Evolutionary conservation across 2,329 filamentous ascomycete species (phyloP), one percentile per base, ranked within the genome.

Genomic region (Nectriaceae sp.): DNA sequence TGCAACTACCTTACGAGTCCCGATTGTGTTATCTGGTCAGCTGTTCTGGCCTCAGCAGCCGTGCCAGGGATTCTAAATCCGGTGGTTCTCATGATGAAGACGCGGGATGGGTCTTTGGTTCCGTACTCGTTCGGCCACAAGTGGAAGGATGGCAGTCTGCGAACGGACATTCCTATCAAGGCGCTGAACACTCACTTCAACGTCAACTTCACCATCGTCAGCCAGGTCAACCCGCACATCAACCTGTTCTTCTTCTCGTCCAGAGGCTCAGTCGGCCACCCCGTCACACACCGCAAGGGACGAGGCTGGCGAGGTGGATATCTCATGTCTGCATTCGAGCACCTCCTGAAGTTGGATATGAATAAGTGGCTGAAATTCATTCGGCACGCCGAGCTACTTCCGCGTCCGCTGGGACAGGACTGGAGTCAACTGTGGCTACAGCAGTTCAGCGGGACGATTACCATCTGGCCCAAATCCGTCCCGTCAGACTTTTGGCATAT

Each of bases 231-330:
- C 68, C 94, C 94, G 2, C 94, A 99, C 68, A 93, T 99, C 70
- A 97, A 96, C 63, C 84, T 97, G 21, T 99, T 99, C 78, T 97
- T 99, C 80, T 99, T 97, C 76, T 94, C 89, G 22, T 96, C 92
- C 1, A 83, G 94, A 24, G 94, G 94, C 11, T 88, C 89, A 0
- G 93, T 97, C 10, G 94, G 94, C 4, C 86, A 90, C 44, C 94
- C 94, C 10, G 94, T 97, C 16, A 97, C 92, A 0, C 94, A 99
- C 69, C 88, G 94, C 46, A 87, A 88, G 59, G 94, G 94, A 4
- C 88, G 91, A 40, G 94, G 94, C 47, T 99, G 94, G 94, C 87
- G 94, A 44, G 94, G 94, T 33, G 94, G 94, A 2, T 99, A 96
- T 71, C 79, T 99, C 13, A 93, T 94, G 54, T 93, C 88, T 5